Conservation (phyloP, 2,329 filamentous ascomycete species). For the Penicillium sp. region DNA sequence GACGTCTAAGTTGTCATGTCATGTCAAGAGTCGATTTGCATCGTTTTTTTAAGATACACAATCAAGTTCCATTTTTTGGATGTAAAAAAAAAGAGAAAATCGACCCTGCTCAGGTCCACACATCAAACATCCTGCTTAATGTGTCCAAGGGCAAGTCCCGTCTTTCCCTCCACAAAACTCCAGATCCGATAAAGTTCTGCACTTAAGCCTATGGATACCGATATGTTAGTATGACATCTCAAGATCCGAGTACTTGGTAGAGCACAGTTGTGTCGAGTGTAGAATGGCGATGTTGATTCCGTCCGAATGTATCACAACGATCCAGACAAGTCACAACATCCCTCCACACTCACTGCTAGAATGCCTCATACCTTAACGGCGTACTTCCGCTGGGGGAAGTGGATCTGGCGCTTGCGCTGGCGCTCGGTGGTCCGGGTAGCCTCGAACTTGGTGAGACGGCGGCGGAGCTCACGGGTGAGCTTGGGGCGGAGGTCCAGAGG, state of each 20-base stretch:
- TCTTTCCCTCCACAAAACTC: conserved; percentile 36
- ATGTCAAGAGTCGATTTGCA: conserved; percentile 44
- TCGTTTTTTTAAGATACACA: conserved; percentile 44
- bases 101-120: conserved; percentile 37
- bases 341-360: neutral
- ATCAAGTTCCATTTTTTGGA: conserved; percentile 39
- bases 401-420: conserved; percentile 91
- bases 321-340: neutral
- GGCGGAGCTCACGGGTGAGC: conserved; percentile 97
- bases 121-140: conserved; percentile 30
- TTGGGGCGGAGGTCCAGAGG: conserved; percentile 98
- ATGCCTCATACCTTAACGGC: conserved; percentile 82
- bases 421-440: conserved; percentile 82
- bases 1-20: conserved; percentile 34
- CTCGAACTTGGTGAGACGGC: conserved; percentile 91
- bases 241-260: neutral
- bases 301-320: neutral
- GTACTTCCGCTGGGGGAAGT: conserved; percentile 99
- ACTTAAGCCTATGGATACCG: conserved; percentile 34
- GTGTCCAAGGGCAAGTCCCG: conserved; percentile 34
- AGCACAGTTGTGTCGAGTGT: neutral
- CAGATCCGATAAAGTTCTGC: conserved; percentile 35
- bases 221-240: neutral
- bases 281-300: neutral
- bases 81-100: conserved; percentile 36